Base-by-base conservation (phyloP, 495 filamentous ascomycete genomes). In the Daldinia bambusicola region DNA sequence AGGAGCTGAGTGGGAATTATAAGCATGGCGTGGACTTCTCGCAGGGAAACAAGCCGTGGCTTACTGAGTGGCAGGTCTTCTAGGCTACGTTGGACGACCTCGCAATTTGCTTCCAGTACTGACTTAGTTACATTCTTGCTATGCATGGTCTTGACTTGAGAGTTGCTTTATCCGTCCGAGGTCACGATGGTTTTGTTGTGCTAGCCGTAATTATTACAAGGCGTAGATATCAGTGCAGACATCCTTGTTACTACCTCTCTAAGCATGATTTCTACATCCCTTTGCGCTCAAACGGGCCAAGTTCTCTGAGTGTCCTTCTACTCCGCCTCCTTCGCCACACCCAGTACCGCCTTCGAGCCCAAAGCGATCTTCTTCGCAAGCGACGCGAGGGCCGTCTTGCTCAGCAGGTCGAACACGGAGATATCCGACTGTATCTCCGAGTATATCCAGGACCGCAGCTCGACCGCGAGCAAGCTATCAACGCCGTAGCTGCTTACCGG, bases 1-100 rank as follows among this genome's bases (percentile, higher is more conserved):
- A 93, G 78, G 87, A 89, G 77, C 75, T 93, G 60, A 67, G 85
- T 62, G 83, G 82, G 52, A 77, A 69, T 52, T 93, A 91, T 75
- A 85, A 80, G 76, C 84, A 89, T 73, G 89, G 89, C n/a, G 79
- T 81, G 52, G 79, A 82, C 36, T 80, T 80, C 45, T 73, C 69
- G 2, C 60, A 72, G 70, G 80, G 80, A 2, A 84, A 78, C 8
- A 78, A 79, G 71, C 83, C 83, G 13, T 85, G 82, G 82, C 63
- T 70, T 37, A 56, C 53, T 1, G 53, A 56, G n/a, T 56, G 53
- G 53, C 53, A 56, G 13, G 14, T 16, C 9, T 56, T 56, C 5
- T 56, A 48, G 18, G 43, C 20, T 26, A 3, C 26, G 26, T 26
- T 16, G 16, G 2, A 45, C 18, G 41, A 1, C 9, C 20, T 48